These are phyloP conservation scores for Aspergillus caelatus DNA, from an alignment of 2,329 filamentous ascomycete species.

Conservation along the genomic window DNA sequence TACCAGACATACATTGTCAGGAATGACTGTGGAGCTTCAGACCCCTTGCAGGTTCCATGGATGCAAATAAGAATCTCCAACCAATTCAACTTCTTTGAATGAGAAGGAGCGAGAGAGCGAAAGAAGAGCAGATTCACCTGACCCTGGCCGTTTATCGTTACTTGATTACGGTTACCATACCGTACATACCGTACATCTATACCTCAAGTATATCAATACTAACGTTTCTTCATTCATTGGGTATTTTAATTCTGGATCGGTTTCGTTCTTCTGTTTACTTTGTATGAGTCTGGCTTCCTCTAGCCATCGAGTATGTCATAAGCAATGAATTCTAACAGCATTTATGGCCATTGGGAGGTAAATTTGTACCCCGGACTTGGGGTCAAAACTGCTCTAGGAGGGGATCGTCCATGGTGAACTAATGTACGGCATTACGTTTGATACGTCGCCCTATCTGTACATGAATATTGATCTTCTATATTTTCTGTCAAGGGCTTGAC, in stretches of 20 bases:
- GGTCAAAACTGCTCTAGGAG: neutral
- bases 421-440: neutral
- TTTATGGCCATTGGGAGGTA: neutral
- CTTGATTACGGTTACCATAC: neutral
- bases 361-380: neutral
- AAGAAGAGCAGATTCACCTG: neutral
- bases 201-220: neutral
- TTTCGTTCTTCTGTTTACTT: neutral
- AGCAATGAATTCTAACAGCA: neutral
- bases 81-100: neutral
- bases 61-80: neutral
- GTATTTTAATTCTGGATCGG: neutral
- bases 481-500: neutral
- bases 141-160: neutral
- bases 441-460: neutral
- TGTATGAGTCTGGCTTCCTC: neutral
- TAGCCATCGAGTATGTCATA: neutral
- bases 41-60: neutral
- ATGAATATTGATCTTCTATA: neutral
- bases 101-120: neutral
- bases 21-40: neutral
- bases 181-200: neutral
- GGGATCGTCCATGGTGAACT: neutral
- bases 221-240: neutral
- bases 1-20: neutral